Evolutionary conservation across 495 filamentous ascomycete species (phyloP).

Genomic region (Tuber indicum): DNA sequence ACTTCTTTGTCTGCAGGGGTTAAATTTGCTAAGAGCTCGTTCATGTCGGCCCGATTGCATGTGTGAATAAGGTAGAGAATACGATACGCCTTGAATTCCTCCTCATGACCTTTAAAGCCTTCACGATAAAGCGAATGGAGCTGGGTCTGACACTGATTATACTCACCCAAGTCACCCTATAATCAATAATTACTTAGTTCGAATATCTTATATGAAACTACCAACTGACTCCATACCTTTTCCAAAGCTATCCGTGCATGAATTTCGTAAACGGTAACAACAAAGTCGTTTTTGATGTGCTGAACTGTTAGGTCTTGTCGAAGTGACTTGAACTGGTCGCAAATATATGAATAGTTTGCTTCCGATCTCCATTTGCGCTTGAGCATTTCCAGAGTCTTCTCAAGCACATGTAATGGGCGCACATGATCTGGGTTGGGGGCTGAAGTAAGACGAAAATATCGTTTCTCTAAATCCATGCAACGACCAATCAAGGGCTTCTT

Average conservation of each 20-base stretch:
- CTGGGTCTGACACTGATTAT: constrained; percentile 99
- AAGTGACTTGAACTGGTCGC: constrained; percentile 98
- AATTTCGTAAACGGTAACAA: constrained; percentile 91
- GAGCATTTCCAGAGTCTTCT: constrained; percentile 75
- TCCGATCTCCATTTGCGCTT: constrained; percentile 93
- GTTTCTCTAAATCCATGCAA: constrained; percentile 81
- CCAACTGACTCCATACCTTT: constrained; percentile 49
- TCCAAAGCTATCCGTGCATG: constrained; percentile 97
- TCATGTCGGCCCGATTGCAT: constrained; percentile 95
- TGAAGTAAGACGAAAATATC: constrained; percentile 86
- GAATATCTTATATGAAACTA: neutral
- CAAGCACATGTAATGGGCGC: constrained; percentile 72
- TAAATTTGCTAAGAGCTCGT: constrained; percentile 95
- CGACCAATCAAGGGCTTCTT: constrained; percentile 68
- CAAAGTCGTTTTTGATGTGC: constrained; percentile 91
- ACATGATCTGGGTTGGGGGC: constrained; percentile 79
- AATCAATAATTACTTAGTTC: constrained; percentile 15
- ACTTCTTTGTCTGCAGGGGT: constrained; percentile 88
- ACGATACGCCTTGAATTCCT: constrained; percentile 98
- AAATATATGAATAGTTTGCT: constrained; percentile 92
- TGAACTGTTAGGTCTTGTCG: constrained; percentile 98
- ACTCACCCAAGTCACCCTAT: constrained; percentile 96
- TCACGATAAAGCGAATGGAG: constrained; percentile 80
- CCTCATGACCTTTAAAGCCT: constrained; percentile 71
- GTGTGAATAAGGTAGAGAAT: constrained; percentile 99